phyloP scores from a whole-genome alignment of 2,329 filamentous ascomycete species.

The Neocucurbitaria cava region DNA sequence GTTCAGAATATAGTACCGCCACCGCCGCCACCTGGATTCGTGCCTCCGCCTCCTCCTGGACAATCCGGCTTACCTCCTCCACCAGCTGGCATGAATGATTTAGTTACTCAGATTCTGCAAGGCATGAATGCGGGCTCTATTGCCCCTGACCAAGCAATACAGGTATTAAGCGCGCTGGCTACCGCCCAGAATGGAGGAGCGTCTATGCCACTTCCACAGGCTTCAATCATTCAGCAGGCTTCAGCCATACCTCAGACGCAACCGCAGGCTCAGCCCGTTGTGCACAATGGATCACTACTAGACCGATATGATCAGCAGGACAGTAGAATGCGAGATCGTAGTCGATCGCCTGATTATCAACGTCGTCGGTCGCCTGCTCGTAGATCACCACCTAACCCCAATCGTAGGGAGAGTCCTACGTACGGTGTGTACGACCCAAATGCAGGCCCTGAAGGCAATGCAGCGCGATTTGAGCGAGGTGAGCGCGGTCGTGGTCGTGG shows the following conservation, averaged over 20 bases:
- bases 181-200: slow-evolving; percentile 33
- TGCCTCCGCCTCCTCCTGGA: slow-evolving; percentile 36
- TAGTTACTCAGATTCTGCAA: slow-evolving; percentile 43
- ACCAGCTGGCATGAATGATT: slow-evolving; percentile 32
- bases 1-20: slow-evolving; percentile 38
- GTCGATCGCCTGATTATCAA: slow-evolving; percentile 70
- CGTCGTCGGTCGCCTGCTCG: slow-evolving; percentile 63
- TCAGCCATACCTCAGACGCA: slow-evolving; percentile 20
- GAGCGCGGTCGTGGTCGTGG: slow-evolving; percentile 63
- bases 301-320: slow-evolving; percentile 41
- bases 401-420: slow-evolving; percentile 71
- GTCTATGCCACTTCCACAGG: slow-evolving; percentile 37
- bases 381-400: slow-evolving; percentile 64
- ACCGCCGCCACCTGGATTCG: slow-evolving; percentile 42
- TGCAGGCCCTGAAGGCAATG: slow-evolving; percentile 60
- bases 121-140: slow-evolving; percentile 44
- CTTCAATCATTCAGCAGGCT: slow-evolving; percentile 25
- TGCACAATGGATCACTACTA: slow-evolving; percentile 28
- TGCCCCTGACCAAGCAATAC: slow-evolving; percentile 43
- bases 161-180: slow-evolving; percentile 40
- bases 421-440: slow-evolving; percentile 77
- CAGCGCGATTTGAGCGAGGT: slow-evolving; percentile 60
- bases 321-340: slow-evolving; percentile 46
- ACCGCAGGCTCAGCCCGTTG: slow-evolving; percentile 19
- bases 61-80: slow-evolving; percentile 34